Evolutionary conservation across 805 yeast genomes (phyloP).

Genomic region (Wickerhamiella allomyrinae): DNA sequence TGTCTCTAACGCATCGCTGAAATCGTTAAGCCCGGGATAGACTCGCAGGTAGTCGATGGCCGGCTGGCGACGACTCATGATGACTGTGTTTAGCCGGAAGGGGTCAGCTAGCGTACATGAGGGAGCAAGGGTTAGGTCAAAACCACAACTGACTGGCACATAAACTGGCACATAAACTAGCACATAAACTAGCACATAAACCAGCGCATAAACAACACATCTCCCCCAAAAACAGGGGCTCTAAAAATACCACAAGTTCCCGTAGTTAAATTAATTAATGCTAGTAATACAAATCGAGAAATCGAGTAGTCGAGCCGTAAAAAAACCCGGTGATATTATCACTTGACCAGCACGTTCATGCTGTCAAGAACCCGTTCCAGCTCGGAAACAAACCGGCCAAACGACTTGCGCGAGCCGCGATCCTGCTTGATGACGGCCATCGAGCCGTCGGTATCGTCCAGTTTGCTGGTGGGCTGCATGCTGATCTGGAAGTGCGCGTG

Average conservation of each 20-base stretch:
- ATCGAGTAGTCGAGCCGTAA: background rate
- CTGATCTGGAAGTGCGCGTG: slow-evolving; percentile 21
- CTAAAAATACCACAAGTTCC: no score
- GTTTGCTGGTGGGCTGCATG: slow-evolving; percentile 9
- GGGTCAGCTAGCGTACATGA: no score
- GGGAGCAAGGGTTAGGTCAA: no score
- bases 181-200: no score
- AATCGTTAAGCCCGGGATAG: slow-evolving; percentile 81
- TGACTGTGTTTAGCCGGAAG: no score
- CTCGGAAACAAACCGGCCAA: slow-evolving; percentile 20
- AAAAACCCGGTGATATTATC: slow-evolving; percentile 4
- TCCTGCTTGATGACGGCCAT: slow-evolving; percentile 17
- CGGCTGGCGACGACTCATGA: background rate
- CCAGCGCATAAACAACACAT: no score
- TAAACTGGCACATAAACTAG: no score
- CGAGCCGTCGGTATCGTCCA: slow-evolving; percentile 11
- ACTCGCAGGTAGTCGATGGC: slow-evolving; percentile 14
- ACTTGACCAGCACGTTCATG: slow-evolving; percentile 3
- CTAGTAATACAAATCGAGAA: background rate
- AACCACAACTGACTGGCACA: no score
- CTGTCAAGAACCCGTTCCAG: slow-evolving; percentile 19
- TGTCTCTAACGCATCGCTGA: slow-evolving; percentile 82
- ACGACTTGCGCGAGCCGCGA: slow-evolving; percentile 21
- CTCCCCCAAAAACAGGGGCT: no score
- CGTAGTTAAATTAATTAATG: no score